These are phyloP conservation scores for Leucaena leucocephala DNA, from an alignment of 306 rosid species.

Conservation along the genomic window DNA sequence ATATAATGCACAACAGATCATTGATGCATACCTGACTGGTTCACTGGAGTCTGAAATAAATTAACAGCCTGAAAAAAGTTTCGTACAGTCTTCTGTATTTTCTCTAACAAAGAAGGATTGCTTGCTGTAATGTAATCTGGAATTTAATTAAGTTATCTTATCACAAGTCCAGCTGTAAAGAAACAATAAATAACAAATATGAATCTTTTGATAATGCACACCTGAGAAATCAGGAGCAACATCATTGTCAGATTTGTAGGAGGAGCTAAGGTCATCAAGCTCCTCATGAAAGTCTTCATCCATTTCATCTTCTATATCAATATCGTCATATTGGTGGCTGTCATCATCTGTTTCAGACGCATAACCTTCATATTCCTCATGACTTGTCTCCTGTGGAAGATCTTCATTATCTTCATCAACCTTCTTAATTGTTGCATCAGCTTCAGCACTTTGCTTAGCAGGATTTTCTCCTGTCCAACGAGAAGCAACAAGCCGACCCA, in stretches of 20 bases:
- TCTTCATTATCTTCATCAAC: conserved; percentile 54
- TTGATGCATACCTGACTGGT: conserved; percentile 70
- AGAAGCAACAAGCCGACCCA: conserved; percentile 98
- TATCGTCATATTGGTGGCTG: conserved; percentile 55
- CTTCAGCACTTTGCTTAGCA: conserved; percentile 50
- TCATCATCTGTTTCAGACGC: conserved; percentile 90
- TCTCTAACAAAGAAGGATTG: conserved; percentile 85
- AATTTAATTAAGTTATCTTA: conserved; percentile 32
- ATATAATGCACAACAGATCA: conserved; percentile 6
- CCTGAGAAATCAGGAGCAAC: conserved; percentile 71
- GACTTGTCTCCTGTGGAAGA: conserved; percentile 44
- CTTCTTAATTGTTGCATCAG: conserved; percentile 42
- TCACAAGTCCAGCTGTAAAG: conserved; percentile 31
- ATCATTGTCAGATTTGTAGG: conserved; percentile 66
- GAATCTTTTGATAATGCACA: conserved; percentile 41
- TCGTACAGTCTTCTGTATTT: conserved; percentile 72
- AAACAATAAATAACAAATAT: conserved; percentile 34
- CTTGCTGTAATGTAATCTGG: conserved; percentile 58
- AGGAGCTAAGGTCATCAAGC: conserved; percentile 61
- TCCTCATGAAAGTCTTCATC: conserved; percentile 63
- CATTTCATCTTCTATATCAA: conserved; percentile 51
- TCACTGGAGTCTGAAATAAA: conserved; percentile 87
- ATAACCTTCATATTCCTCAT: conserved; percentile 68
- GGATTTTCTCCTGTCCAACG: conserved; percentile 94
- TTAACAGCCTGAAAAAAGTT: conserved; percentile 71